Conservation (phyloP, 129 eudicot genomes). For the Glebionis coronaria region DNA sequence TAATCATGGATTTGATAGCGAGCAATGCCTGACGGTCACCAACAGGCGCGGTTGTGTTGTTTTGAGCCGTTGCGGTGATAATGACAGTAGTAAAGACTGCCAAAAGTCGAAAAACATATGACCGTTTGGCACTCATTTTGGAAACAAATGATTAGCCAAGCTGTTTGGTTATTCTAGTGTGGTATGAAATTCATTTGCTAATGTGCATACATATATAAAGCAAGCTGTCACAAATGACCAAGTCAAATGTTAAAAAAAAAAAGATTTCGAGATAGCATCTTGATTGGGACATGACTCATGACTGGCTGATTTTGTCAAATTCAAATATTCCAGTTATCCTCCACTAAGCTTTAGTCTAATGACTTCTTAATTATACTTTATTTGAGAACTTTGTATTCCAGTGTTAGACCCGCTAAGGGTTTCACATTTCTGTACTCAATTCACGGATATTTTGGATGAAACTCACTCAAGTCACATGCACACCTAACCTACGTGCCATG, state of each 20-base stretch:
- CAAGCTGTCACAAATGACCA: background rate
- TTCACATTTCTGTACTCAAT: no score
- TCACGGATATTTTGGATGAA: no score
- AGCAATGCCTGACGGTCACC: constrained; percentile 25
- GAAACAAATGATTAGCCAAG: background rate
- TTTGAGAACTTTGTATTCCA: no score
- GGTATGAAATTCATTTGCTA: background rate
- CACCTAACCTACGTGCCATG: no score
- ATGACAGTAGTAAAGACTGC: background rate
- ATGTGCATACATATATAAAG: background rate
- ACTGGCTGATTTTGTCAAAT: background rate
- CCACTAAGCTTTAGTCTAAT: no score
- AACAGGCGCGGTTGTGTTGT: background rate
- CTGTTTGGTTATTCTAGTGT: background rate
- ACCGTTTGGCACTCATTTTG: constrained; percentile 16
- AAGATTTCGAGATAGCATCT: background rate
- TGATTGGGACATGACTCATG: constrained; percentile 5
- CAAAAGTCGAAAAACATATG: constrained; percentile 13
- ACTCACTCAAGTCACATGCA: no score
- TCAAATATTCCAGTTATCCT: no score
- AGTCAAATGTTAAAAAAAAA: background rate
- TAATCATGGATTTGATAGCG: constrained; percentile 27
- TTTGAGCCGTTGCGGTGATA: background rate
- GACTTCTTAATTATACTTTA: no score
- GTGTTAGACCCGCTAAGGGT: no score